Evolutionary conservation across 2,329 filamentous ascomycete species (phyloP).

Genomic region (Colletotrichum lini): DNA sequence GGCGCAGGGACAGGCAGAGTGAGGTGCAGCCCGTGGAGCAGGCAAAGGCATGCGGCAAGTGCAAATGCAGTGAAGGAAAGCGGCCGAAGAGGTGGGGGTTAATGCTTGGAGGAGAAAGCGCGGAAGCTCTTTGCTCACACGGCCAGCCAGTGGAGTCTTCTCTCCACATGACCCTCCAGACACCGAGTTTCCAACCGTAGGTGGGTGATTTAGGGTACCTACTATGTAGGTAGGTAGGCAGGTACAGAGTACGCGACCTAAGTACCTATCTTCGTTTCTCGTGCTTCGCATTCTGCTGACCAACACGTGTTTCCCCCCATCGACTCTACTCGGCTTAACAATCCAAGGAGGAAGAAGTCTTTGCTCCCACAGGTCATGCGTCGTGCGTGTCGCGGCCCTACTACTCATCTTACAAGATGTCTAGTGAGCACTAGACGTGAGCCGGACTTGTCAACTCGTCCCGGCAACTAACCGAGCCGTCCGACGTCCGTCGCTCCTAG

Average conservation of each 20-base stretch:
- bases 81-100: neutral
- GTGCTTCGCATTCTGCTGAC: slow-evolving; percentile 4
- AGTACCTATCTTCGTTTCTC: neutral
- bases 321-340: too few relatives aligned
- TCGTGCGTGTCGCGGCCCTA: neutral
- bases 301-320: neutral
- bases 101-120: neutral
- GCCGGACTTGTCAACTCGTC: slow-evolving; percentile 26
- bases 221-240: neutral
- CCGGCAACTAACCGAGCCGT: slow-evolving; percentile 18
- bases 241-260: neutral
- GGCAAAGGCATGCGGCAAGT: neutral
- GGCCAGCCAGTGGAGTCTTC: neutral
- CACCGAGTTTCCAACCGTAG: neutral
- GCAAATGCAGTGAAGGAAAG: neutral
- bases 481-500: neutral
- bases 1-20: slow-evolving; percentile 21
- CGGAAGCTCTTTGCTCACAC: neutral
- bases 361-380: neutral
- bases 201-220: neutral
- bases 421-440: slow-evolving; percentile 22
- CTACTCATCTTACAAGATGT: slow-evolving; percentile 9
- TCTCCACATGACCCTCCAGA: slow-evolving; percentile 12
- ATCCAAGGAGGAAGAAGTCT: too few relatives aligned
- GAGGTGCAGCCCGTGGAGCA: slow-evolving; percentile 2